Conservation (phyloP, 2,329 filamentous ascomycete genomes). For the Penicillium psychrosexuale region DNA sequence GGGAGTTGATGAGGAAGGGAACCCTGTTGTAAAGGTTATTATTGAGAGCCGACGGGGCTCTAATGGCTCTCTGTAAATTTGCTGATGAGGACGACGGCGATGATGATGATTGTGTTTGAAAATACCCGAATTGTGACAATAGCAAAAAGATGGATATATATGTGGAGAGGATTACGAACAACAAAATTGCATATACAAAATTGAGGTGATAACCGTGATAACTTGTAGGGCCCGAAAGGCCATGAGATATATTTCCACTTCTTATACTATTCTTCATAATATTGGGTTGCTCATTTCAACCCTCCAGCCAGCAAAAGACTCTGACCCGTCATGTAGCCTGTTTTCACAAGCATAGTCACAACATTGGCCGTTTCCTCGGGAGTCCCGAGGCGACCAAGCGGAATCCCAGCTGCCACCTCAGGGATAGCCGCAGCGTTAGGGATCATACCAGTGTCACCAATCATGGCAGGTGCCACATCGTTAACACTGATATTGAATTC, state of each 20-base stretch:
- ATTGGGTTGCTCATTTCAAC: constrained; percentile 41
- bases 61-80: constrained; percentile 9
- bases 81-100: constrained; percentile 5
- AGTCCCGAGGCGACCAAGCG: constrained; percentile 56
- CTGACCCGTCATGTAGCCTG: constrained; percentile 60
- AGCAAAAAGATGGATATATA: neutral
- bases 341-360: constrained; percentile 59
- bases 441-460: constrained; percentile 63
- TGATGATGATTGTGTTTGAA: constrained; percentile 15
- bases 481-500: constrained; percentile 63
- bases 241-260: neutral
- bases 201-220: neutral
- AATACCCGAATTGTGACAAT: constrained; percentile 20
- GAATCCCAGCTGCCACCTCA: constrained; percentile 59
- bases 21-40: constrained; percentile 54
- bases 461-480: constrained; percentile 67
- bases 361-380: constrained; percentile 60
- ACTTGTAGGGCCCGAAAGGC: neutral
- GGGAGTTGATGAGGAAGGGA: constrained; percentile 51
- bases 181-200: neutral
- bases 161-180: neutral
- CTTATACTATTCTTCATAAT: neutral
- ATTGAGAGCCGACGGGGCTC: constrained; percentile 33
- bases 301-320: constrained; percentile 54
- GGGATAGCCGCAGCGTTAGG: constrained; percentile 57